phyloP scores from a whole-genome alignment of 345 rosid species.

The Leavenworthia alabamica region DNA sequence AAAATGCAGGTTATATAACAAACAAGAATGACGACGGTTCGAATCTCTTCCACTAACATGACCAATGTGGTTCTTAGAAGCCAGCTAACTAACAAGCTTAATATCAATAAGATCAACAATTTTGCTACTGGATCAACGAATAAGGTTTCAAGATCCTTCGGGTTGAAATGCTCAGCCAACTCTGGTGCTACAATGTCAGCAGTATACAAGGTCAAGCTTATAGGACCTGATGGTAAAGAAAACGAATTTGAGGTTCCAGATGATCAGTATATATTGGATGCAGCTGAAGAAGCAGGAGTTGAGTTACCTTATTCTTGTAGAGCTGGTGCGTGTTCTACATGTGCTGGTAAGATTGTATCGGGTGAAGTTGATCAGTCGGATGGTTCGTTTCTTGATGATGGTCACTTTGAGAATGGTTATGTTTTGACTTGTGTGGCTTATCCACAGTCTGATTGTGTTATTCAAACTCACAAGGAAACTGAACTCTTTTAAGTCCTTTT shows the following conservation, averaged over 20 bases:
- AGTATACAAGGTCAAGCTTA: conserved; percentile 62
- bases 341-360: conserved; percentile 57
- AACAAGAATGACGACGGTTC: conserved; percentile 43
- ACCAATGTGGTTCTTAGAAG: conserved; percentile 38
- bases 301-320: conserved; percentile 88
- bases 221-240: conserved; percentile 61
- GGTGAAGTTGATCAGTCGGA: conserved; percentile 78
- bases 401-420: conserved; percentile 49
- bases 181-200: conserved; percentile 47
- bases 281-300: conserved; percentile 70
- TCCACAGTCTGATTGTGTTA: conserved; percentile 70
- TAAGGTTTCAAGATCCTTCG: conserved; percentile 46
- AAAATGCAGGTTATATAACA: conserved; percentile 13
- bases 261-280: conserved; percentile 61
- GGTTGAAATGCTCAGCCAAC: conserved; percentile 48
- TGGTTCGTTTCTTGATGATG: conserved; percentile 73
- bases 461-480: conserved; percentile 74
- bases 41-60: conserved; percentile 40
- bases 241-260: conserved; percentile 56
- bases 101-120: conserved; percentile 14
- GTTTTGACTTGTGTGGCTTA: conserved; percentile 69
- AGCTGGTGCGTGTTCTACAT: conserved; percentile 89
- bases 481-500: conserved; percentile 50
- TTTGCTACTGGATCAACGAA: conserved; percentile 42
- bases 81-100: conserved; percentile 23